Evolutionary conservation across 257 asterid species (phyloP).

Genomic region (Salvia miltiorrhiza): DNA sequence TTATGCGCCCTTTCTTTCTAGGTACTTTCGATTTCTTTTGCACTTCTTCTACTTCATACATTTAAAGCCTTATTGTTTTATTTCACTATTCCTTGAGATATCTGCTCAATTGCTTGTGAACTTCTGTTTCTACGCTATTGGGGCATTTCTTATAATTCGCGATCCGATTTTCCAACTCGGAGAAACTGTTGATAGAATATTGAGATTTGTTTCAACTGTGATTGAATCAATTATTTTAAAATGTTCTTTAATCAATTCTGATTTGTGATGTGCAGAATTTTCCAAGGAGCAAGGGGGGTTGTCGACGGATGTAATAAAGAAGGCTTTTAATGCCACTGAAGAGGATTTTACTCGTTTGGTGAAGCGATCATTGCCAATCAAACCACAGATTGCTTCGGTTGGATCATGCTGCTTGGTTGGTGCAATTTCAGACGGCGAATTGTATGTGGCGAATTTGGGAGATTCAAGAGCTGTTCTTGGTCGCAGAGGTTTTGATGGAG

Average conservation of each 20-base stretch:
- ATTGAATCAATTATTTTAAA: not conserved
- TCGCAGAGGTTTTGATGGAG: constrained; percentile 63
- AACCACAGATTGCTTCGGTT: constrained; percentile 79
- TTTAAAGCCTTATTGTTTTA: not conserved
- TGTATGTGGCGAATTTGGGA: constrained; percentile 85
- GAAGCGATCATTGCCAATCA: constrained; percentile 54
- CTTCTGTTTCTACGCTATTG: not conserved
- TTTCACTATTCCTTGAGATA: not conserved
- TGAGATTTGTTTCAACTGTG: not conserved
- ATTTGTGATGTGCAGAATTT: constrained; percentile 51
- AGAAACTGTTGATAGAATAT: not conserved
- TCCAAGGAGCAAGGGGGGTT: constrained; percentile 83
- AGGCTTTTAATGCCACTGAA: constrained; percentile 82
- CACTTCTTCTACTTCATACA: not conserved
- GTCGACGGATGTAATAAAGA: constrained; percentile 77
- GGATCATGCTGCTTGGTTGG: constrained; percentile 95
- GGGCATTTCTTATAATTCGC: not conserved
- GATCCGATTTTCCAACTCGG: not conserved
- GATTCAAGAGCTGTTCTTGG: constrained; percentile 98
- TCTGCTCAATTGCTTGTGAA: constrained; percentile 3
- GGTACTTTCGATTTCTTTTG: not conserved
- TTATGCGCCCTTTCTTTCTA: not conserved
- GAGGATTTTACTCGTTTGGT: constrained; percentile 85
- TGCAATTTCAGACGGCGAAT: constrained; percentile 68
- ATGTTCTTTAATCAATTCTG: not conserved